Evolutionary conservation across 192 early-diverging fungal species (phyloP), one percentile per base, ranked within the genome.

Genomic region (Podochytrium sp.): DNA sequence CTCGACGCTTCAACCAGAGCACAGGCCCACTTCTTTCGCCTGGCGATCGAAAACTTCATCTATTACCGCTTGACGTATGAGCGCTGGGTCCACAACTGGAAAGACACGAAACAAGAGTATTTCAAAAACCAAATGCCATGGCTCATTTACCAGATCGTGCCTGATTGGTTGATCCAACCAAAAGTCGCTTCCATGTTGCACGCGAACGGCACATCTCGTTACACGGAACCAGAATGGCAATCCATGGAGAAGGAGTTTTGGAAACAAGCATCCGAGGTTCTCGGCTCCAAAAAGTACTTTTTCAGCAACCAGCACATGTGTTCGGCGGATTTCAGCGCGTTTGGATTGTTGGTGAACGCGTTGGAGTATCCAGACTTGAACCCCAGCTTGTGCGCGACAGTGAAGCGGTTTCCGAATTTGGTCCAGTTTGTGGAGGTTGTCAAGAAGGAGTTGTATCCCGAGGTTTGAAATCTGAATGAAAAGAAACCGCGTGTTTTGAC

Each of bases 361-460:
- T 4, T 62, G 6, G 27, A 7, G 60, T 62, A 20, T 27, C 5
- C 6, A 62, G 12, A 62, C 5, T 38, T 62, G 60, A 62, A 29
- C 12, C 60, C 60, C 6, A 62, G 14, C 5, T 38, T 20, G 60
- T 62, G 6, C 27, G 60, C 60, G 60, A 16, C 60, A 16, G 37
- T 62, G 6, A 35, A 14, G 6, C 5, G 37, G 27, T 34, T 35
- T 40, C 6, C 12, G 37, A 62, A 62, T 27, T 27, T 62, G 34
- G 32, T 62, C 10, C 34, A 38, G 6, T 62, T 62, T 62, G 60
- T 38, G 32, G 37, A 40, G 18, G 4, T 4, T 16, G 27, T 62
- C 12, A 62, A 62, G 37, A 40, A 20, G 60, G 60, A 62, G 60
- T 62, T 62, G 37, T 62, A 62, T 38, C 60, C 60, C 29, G 60